Evolutionary conservation across 805 yeast genomes (phyloP).

Genomic region (Lipomyces orientalis): DNA sequence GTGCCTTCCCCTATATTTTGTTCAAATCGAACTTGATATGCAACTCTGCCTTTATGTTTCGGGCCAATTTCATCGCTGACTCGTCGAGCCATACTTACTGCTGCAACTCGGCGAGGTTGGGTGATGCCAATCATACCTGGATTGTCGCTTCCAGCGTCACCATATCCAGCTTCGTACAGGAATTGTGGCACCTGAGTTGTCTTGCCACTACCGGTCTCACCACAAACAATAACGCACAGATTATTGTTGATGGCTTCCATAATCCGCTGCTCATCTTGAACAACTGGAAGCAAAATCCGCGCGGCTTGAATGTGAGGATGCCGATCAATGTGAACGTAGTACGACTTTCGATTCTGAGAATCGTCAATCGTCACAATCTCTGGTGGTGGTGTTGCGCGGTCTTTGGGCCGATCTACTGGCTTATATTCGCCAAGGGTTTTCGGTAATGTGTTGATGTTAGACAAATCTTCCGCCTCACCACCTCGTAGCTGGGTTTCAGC

Average conservation of each 20-base stretch:
- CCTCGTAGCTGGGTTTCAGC: conserved; percentile 77
- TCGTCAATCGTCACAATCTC: conserved; percentile 65
- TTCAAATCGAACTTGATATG: conserved; percentile 84
- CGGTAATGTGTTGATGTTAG: conserved; percentile 58
- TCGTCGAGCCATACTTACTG: conserved; percentile 87
- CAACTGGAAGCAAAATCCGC: conserved; percentile 82
- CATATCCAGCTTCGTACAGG: conserved; percentile 90
- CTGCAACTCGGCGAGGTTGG: conserved; percentile 94
- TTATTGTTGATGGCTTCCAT: conserved; percentile 96
- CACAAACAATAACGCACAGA: conserved; percentile 88
- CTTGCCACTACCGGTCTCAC: conserved; percentile 98
- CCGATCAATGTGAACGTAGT: conserved; percentile 54
- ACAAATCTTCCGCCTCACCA: conserved; percentile 57
- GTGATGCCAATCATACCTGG: conserved; percentile 98
- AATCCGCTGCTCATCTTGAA: conserved; percentile 84
- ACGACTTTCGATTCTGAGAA: conserved; percentile 60
- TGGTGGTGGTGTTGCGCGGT: conserved; percentile 70
- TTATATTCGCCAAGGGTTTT: conserved; percentile 56
- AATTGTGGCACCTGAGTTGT: conserved; percentile 99
- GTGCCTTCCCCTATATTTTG: conserved; percentile 67
- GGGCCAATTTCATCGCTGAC: conserved; percentile 76
- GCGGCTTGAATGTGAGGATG: conserved; percentile 61
- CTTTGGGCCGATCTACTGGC: conserved; percentile 69
- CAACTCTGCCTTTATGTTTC: conserved; percentile 69
- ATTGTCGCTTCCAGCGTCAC: conserved; percentile 60